phyloP scores from a whole-genome alignment of 257 asterid species.

The Gentiana macrophylla region DNA sequence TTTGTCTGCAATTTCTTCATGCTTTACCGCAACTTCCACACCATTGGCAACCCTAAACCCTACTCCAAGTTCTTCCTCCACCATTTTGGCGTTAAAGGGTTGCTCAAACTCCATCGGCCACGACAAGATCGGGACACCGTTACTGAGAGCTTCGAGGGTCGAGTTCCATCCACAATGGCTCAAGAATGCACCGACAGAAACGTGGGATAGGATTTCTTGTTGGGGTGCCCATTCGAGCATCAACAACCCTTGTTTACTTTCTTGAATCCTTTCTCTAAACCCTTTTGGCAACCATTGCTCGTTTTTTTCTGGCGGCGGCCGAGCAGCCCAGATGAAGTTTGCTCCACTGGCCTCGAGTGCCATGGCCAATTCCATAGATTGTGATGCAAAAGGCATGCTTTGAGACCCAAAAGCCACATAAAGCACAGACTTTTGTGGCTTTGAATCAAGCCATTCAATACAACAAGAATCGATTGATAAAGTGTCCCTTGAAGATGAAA shows the following conservation, averaged over 20 bases:
- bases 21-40: constrained; percentile 1
- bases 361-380: constrained; percentile 22
- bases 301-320: constrained; percentile 7
- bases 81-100: constrained; percentile 19
- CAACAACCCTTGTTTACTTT: constrained; percentile 12
- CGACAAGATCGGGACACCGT: constrained; percentile 21
- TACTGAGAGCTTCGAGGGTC: constrained; percentile 15
- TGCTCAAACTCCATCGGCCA: constrained; percentile 30
- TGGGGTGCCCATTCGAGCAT: constrained; percentile 24
- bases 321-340: constrained; percentile 25
- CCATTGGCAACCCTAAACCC: constrained; percentile 18
- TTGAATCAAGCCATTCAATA: constrained; percentile 25
- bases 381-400: constrained; percentile 20
- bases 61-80: constrained; percentile 20
- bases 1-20: constrained; percentile 9
- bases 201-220: constrained; percentile 19
- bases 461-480: constrained; percentile 2
- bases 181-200: constrained; percentile 20
- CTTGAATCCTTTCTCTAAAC: constrained; percentile 12
- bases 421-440: constrained; percentile 22
- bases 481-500: not conserved
- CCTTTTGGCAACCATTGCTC: constrained; percentile 16
- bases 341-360: constrained; percentile 19
- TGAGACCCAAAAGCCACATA: constrained; percentile 39
- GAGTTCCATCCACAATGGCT: constrained; percentile 32